A percentile compares a stretch with the other conserved stretches of the same genome.
Evolutionary conservation across 495 filamentous ascomycete genomes (phyloP).

Genomic region (Hypoxylon fragiforme): DNA sequence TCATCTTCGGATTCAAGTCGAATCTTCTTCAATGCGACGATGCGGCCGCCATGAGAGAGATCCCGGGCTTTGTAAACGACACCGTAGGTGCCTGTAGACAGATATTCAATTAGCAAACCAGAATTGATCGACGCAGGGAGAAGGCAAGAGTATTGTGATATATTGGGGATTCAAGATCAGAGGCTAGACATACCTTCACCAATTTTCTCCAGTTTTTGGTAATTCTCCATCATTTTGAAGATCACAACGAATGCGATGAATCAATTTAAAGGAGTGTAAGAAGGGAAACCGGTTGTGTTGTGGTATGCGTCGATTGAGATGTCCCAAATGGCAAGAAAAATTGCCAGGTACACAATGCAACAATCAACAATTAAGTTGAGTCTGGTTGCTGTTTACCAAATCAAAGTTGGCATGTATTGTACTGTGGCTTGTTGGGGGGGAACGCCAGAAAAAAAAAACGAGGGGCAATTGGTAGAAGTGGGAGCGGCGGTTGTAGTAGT

Average conservation of each 20-base stretch:
- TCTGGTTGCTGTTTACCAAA: constrained; percentile 28
- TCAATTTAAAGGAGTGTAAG: constrained; percentile 13
- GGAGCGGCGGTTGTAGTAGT: neutral
- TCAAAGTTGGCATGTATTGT: constrained; percentile 4
- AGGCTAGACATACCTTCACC: constrained; percentile 75
- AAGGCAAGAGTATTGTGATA: no score
- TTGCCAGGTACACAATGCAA: constrained; percentile 4
- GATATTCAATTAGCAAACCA: constrained; percentile 2
- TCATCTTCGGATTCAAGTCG: constrained; percentile 97
- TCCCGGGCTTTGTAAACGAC: constrained; percentile 93
- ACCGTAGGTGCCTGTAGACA: constrained; percentile 76
- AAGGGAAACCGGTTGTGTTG: constrained; percentile 6
- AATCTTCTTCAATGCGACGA: constrained; percentile 97
- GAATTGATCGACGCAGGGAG: neutral
- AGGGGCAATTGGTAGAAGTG: constrained; percentile 29
- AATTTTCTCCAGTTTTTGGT: constrained; percentile 99
- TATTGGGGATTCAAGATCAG: no score
- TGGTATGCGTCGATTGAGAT: constrained; percentile 3
- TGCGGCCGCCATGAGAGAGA: constrained; percentile 72
- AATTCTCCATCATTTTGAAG: constrained; percentile 88
- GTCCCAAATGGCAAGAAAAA: neutral
- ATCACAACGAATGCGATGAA: constrained; percentile 7
- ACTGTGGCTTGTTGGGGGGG: constrained; percentile 18
- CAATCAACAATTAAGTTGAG: neutral
- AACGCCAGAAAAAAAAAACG: constrained; percentile 25